A percentile compares a stretch with the other conserved stretches of the same genome.
Evolutionary conservation across 1,284 basidiomycete genomes (phyloP).

Genomic region (Erythrobasidium hasegawianum): DNA sequence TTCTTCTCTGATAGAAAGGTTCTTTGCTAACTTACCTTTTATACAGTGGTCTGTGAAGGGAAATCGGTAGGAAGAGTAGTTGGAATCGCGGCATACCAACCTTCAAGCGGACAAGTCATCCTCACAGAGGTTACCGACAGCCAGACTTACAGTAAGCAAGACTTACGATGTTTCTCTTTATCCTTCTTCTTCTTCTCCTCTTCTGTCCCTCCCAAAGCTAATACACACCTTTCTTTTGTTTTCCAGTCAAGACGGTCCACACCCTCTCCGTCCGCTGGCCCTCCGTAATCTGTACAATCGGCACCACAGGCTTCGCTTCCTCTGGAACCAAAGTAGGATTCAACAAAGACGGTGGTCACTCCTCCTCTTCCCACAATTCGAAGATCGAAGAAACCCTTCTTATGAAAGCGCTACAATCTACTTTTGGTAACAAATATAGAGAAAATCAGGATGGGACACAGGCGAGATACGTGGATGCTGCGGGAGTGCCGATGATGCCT

Average conservation of each 20-base stretch:
- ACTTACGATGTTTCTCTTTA: not conserved
- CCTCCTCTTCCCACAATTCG: not conserved
- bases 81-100: constrained; percentile 31
- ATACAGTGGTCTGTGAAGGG: not conserved
- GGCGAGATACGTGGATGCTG: not conserved
- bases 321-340: not conserved
- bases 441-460: not conserved
- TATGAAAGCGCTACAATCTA: constrained; percentile 1
- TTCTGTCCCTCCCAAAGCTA: not conserved
- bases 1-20: too few relatives aligned
- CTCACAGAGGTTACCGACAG: constrained; percentile 30
- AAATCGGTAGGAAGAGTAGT: constrained; percentile 11
- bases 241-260: constrained; percentile 27
- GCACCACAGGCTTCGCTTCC: not conserved
- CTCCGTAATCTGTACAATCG: constrained; percentile 11
- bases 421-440: constrained; percentile 10
- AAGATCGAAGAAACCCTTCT: constrained; percentile 25
- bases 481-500: not conserved
- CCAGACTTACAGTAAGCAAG: constrained; percentile 16
- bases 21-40: too few relatives aligned
- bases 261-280: constrained; percentile 31
- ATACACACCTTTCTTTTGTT: not conserved
- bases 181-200: not conserved
- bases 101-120: constrained; percentile 17
- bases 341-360: too few relatives aligned